phyloP scores from a whole-genome alignment of 2,329 filamentous ascomycete genomes.

The Fusarium sp. region DNA sequence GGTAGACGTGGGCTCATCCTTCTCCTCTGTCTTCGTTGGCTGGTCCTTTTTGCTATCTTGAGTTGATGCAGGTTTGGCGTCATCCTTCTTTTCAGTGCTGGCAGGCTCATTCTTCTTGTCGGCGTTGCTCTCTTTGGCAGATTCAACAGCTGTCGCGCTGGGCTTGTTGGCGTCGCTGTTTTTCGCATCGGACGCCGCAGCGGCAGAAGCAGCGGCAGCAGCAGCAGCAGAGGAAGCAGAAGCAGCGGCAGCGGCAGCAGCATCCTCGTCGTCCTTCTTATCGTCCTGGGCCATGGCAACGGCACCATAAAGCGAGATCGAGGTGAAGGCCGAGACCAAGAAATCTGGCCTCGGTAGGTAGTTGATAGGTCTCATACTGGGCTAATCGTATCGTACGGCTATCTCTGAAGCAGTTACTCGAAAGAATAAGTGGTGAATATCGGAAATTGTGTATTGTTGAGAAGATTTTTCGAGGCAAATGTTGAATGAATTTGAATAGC shows the following conservation, averaged over 20 bases:
- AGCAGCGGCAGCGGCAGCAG: constrained; percentile 35
- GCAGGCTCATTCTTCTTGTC: constrained; percentile 25
- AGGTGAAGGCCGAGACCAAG: constrained; percentile 49
- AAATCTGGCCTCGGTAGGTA: constrained; percentile 48
- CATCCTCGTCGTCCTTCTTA: constrained; percentile 40
- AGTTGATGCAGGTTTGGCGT: constrained; percentile 31
- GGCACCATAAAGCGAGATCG: constrained; percentile 51
- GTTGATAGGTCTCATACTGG: constrained; percentile 50
- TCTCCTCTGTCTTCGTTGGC: constrained; percentile 30
- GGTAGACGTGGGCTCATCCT: constrained; percentile 30
- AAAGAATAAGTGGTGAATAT: constrained; percentile 11
- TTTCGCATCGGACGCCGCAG: constrained; percentile 40
- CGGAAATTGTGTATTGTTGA: constrained; percentile 5
- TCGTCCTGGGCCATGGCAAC: constrained; percentile 54
- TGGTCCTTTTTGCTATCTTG: constrained; percentile 29
- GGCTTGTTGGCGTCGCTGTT: constrained; percentile 29
- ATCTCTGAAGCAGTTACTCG: constrained; percentile 14
- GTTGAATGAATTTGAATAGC: not conserved
- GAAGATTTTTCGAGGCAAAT: not conserved
- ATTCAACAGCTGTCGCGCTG: constrained; percentile 18
- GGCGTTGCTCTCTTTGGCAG: constrained; percentile 14
- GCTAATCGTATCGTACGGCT: constrained; percentile 10
- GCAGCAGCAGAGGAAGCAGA: constrained; percentile 31
- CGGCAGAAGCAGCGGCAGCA: constrained; percentile 21
- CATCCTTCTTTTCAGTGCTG: constrained; percentile 31